Base-by-base conservation (phyloP, 352 stramenopile genomes). In the Pythium scleroteichum region DNA sequence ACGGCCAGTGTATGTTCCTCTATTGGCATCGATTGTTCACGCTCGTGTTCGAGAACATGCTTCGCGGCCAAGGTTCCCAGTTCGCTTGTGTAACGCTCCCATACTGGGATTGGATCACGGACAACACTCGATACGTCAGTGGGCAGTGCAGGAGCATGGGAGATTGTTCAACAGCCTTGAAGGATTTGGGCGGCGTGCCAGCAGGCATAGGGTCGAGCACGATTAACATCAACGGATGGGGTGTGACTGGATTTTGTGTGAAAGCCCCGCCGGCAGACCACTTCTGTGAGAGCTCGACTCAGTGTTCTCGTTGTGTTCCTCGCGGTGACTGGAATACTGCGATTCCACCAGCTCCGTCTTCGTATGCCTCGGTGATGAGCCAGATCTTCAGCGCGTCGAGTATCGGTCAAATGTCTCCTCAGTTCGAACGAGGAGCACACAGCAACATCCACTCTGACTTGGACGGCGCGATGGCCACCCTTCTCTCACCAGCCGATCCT, bases 11-110 rank as follows among this genome's bases (percentile, higher is more conserved):
- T 53, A 88, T 92, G 75, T 93, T 92, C 68, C 69, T 90, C 56
- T 91, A 87, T 67, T 94, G 85, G 85, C 83, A 93, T 55, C 81
- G 83, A 10, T 56, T 83, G n/a, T 73, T 93, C 22, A 66, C 92
- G 0, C 53, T 86, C 0, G 78, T 65, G 2, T 94, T 87, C 51
- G 85, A 95, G 59, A 95, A 93, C 66, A 92, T 95, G 83, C 64
- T 95, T 1, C 85, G 83, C 44, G 71, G 57, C 3, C 76, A 89
- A 48, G 80, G 77, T 2, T n/a, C 58, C 0, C 29, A 77, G 56
- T 93, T 73, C 41, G 74, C 71, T 14, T 95, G 85, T 64, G 67
- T 93, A 19, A 92, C 83, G 14, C 46, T 95, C 22, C 85, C 83
- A 32, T 92, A 90, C 62, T 95, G 78, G 75, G 85, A 95, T 68